Evolutionary conservation across 345 rosid species (phyloP).

Genomic region (Salix koriyanagi): DNA sequence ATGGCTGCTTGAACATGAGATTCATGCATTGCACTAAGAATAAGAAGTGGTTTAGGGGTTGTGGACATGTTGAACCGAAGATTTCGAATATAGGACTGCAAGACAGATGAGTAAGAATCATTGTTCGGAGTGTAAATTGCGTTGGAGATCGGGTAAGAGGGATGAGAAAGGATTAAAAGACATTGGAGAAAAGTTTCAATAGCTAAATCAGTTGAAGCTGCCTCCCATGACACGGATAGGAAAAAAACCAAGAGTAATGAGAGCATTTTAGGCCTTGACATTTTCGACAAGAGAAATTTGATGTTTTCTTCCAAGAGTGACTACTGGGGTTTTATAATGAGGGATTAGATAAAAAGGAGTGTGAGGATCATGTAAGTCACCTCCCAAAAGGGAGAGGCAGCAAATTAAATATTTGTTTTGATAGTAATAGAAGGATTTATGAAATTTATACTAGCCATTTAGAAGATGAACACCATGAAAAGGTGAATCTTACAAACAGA

Average conservation of each 20-base stretch:
- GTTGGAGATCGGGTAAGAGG: constrained; percentile 14
- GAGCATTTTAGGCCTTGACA: neutral
- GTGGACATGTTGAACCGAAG: constrained; percentile 6
- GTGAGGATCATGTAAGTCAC: neutral
- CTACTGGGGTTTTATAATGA: neutral
- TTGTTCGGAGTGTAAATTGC: constrained; percentile 18
- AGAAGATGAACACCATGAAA: too few species aligned
- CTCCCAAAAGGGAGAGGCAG: neutral
- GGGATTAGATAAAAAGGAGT: neutral
- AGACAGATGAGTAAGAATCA: constrained; percentile 15
- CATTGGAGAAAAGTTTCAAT: constrained; percentile 13
- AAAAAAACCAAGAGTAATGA: neutral
- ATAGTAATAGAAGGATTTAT: too few species aligned
- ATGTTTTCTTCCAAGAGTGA: neutral
- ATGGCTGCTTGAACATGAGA: constrained; percentile 10
- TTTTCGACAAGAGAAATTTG: neutral
- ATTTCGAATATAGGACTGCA: neutral
- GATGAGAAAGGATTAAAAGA: constrained; percentile 12
- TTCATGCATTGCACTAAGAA: neutral
- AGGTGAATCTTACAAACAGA: too few species aligned
- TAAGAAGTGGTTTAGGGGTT: constrained; percentile 2
- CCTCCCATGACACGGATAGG: neutral
- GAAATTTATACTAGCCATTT: too few species aligned
- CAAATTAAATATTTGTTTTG: too few species aligned
- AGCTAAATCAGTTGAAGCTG: neutral